Evolutionary conservation across 1,139 yeast genomes (phyloP).

Genomic region (Ashbya aceris): DNA sequence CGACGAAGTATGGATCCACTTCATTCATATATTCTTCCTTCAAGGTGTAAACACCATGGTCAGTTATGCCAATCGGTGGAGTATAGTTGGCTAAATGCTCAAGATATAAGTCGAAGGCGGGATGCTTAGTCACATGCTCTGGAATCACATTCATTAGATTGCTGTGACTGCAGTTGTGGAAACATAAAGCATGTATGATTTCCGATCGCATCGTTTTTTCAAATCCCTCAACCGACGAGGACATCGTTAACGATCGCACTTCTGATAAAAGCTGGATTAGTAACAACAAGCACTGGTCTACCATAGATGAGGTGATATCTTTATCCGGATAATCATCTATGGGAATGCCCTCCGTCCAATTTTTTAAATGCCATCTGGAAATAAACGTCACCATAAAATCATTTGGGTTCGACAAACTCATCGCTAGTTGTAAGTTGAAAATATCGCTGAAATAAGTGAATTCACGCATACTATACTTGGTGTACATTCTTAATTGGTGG

Average conservation of each 20-base stretch:
- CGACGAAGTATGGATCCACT: slow-evolving; percentile 76
- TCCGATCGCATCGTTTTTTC: slow-evolving; percentile 53
- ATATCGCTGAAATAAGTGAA: slow-evolving; percentile 73
- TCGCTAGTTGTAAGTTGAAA: slow-evolving; percentile 58
- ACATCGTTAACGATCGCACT: slow-evolving; percentile 47
- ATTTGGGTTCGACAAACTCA: slow-evolving; percentile 50
- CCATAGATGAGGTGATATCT: slow-evolving; percentile 44
- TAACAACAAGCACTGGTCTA: slow-evolving; percentile 71
- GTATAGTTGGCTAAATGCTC: slow-evolving; percentile 50
- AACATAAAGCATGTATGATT: slow-evolving; percentile 69
- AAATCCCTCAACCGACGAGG: slow-evolving; percentile 42
- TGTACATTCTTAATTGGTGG: slow-evolving; percentile 71
- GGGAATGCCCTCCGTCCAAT: slow-evolving; percentile 41
- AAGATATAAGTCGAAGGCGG: slow-evolving; percentile 61
- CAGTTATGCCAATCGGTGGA: slow-evolving; percentile 56
- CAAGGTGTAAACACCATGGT: slow-evolving; percentile 59
- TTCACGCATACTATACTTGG: slow-evolving; percentile 75
- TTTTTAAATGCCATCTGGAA: slow-evolving; percentile 55
- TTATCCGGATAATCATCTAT: slow-evolving; percentile 35
- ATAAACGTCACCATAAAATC: slow-evolving; percentile 51
- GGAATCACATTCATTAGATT: slow-evolving; percentile 63
- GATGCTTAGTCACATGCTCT: slow-evolving; percentile 64
- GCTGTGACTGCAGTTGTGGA: slow-evolving; percentile 63
- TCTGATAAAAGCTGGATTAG: slow-evolving; percentile 66
- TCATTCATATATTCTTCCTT: slow-evolving; percentile 46